A percentile compares a stretch with the other conserved stretches of the same genome.
These are phyloP conservation scores for Cajanus cajan DNA, from an alignment of 306 rosid genomes.

Conservation along the genomic window DNA sequence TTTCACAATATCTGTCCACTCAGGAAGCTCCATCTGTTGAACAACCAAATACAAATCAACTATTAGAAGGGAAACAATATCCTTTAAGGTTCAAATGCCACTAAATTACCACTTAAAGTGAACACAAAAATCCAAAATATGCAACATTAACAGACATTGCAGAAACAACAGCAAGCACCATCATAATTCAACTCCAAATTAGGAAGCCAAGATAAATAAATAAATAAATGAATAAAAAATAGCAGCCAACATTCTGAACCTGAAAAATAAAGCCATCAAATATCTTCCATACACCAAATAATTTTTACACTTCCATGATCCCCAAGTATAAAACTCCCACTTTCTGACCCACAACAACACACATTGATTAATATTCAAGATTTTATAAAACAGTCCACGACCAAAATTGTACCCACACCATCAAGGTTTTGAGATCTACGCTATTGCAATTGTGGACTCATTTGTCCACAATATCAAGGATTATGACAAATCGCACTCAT, in stretches of 20 bases:
- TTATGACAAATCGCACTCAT: background rate
- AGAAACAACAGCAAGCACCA: background rate
- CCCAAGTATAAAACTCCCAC: background rate
- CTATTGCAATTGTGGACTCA: background rate
- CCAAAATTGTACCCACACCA: background rate
- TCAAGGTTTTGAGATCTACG: background rate
- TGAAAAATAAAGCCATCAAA: background rate
- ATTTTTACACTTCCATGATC: background rate
- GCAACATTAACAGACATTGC: background rate
- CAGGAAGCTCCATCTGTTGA: slow-evolving; percentile 73
- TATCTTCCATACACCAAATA: background rate
- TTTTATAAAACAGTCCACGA: background rate
- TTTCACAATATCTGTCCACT: slow-evolving; percentile 73
- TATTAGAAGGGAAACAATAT: background rate
- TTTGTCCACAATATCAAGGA: background rate
- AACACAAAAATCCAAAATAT: background rate
- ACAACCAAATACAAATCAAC: background rate
- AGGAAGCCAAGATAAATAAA: background rate
- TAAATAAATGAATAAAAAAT: too few relatives aligned
- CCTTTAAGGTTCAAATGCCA: background rate
- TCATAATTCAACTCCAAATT: background rate
- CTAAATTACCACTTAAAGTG: background rate
- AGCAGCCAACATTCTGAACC: background rate
- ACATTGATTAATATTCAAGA: background rate
- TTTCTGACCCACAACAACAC: background rate